A percentile compares a stretch with the other conserved stretches of the same genome.
Evolutionary conservation across 2,329 filamentous ascomycete species (phyloP).

Genomic region (Aspergillus sp.): DNA sequence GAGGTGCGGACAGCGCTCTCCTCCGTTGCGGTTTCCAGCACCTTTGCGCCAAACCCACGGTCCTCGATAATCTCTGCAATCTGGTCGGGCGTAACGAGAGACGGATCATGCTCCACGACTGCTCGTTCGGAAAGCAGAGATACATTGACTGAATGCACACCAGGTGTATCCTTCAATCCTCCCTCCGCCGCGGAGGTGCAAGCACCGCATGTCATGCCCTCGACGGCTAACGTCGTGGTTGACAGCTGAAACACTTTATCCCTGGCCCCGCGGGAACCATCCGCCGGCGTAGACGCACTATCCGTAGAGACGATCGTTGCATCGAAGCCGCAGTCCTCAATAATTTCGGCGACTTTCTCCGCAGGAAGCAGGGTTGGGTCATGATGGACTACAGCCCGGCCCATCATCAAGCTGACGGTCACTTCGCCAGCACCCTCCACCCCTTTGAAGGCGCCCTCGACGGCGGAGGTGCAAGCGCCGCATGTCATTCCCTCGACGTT

Average conservation of each 20-base stretch:
- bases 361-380: slow-evolving; percentile 73
- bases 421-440: slow-evolving; percentile 81
- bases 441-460: slow-evolving; percentile 85
- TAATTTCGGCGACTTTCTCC: slow-evolving; percentile 77
- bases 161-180: slow-evolving; percentile 72
- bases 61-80: slow-evolving; percentile 63
- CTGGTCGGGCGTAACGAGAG: slow-evolving; percentile 53
- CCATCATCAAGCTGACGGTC: slow-evolving; percentile 91
- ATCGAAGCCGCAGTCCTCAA: slow-evolving; percentile 91
- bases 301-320: slow-evolving; percentile 85
- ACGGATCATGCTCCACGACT: slow-evolving; percentile 77
- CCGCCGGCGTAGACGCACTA: slow-evolving; percentile 58
- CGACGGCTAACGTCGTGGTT: slow-evolving; percentile 75
- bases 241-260: slow-evolving; percentile 43
- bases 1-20: slow-evolving; percentile 34
- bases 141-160: slow-evolving; percentile 75
- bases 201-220: slow-evolving; percentile 89
- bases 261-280: slow-evolving; percentile 37
- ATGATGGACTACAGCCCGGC: slow-evolving; percentile 91
- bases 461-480: slow-evolving; percentile 91
- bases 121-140: slow-evolving; percentile 81
- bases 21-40: slow-evolving; percentile 68
- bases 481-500: slow-evolving; percentile 86
- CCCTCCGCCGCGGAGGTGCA: slow-evolving; percentile 85
- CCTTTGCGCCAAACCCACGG: slow-evolving; percentile 76